Evolutionary conservation across 371 early-diverging fungal genomes (phyloP).

Genomic region (Mucor saturninus): DNA sequence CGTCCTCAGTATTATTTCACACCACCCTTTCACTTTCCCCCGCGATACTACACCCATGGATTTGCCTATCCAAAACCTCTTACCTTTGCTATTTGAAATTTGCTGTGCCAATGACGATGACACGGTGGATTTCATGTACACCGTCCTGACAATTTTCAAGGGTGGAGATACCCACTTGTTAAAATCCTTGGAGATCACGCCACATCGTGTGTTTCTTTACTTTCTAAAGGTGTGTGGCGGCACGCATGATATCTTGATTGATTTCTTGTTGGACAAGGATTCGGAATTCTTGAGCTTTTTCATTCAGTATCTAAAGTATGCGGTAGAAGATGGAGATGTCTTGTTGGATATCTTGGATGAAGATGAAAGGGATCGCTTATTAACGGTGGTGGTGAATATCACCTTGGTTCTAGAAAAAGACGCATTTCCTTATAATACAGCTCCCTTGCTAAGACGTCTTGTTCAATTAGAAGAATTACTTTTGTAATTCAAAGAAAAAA

Average conservation of each 20-base stretch:
- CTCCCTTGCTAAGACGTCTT: conserved; percentile 18
- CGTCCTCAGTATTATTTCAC: neutral
- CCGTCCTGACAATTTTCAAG: conserved; percentile 5
- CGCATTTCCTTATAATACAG: conserved; percentile 29
- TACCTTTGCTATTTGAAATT: conserved; percentile 10
- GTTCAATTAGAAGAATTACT: conserved; percentile 14
- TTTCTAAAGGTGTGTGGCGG: conserved; percentile 24
- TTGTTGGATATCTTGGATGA: neutral
- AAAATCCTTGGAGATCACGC: conserved; percentile 17
- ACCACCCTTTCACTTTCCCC: neutral
- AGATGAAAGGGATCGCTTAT: conserved; percentile 7
- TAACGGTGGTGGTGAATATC: conserved; percentile 13
- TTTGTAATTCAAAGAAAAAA: neutral
- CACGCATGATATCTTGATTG: conserved; percentile 28
- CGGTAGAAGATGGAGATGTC: neutral
- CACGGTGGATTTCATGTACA: conserved; percentile 8
- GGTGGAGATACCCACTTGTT: conserved; percentile 7
- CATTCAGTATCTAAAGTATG: conserved; percentile 18
- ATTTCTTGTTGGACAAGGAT: conserved; percentile 24
- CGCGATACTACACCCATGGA: neutral
- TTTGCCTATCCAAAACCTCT: neutral
- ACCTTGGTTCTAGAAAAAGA: conserved; percentile 16
- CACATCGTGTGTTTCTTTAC: conserved; percentile 22
- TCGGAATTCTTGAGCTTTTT: conserved; percentile 22
- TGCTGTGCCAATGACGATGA: conserved; percentile 31